These are phyloP conservation scores for Eucalyptus dawsonii DNA, from an alignment of 345 rosid genomes.

Conservation along the genomic window DNA sequence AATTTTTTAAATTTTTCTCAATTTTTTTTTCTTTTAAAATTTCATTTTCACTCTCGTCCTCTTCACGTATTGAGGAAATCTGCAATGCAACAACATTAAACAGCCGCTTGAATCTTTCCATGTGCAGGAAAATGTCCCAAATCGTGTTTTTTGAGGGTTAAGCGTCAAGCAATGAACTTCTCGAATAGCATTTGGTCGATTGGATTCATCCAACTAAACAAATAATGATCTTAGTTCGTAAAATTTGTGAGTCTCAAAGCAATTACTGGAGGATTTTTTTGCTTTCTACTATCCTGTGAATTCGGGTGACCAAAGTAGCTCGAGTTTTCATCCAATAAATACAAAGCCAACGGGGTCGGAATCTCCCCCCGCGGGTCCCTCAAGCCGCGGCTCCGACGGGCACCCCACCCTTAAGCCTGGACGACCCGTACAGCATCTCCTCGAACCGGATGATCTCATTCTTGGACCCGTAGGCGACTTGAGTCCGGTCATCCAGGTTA, in stretches of 20 bases:
- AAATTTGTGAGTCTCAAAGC: not conserved
- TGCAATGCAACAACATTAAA: not conserved
- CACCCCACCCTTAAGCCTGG: constrained; percentile 65
- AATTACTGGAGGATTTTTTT: not conserved
- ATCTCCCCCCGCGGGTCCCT: not conserved
- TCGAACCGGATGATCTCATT: constrained; percentile 83
- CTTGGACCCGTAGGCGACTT: constrained; percentile 96
- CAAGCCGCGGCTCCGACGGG: constrained; percentile 62
- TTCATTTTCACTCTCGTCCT: not conserved
- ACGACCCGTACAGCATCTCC: constrained; percentile 78
- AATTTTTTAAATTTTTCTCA: too few relatives aligned
- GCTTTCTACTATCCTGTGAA: not conserved
- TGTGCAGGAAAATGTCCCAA: not conserved
- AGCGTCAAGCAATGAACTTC: not conserved
- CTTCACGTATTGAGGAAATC: not conserved
- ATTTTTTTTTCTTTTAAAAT: not conserved
- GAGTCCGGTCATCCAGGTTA: constrained; percentile 86
- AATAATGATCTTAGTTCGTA: not conserved
- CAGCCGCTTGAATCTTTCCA: not conserved
- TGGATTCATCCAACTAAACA: not conserved
- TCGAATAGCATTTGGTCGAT: not conserved
- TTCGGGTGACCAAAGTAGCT: not conserved
- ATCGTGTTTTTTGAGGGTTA: not conserved
- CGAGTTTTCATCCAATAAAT: not conserved
- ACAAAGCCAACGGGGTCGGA: not conserved